These are phyloP conservation scores for Drechslerella stenobrocha DNA, from an alignment of 2,329 filamentous ascomycete genomes.

Conservation along the genomic window DNA sequence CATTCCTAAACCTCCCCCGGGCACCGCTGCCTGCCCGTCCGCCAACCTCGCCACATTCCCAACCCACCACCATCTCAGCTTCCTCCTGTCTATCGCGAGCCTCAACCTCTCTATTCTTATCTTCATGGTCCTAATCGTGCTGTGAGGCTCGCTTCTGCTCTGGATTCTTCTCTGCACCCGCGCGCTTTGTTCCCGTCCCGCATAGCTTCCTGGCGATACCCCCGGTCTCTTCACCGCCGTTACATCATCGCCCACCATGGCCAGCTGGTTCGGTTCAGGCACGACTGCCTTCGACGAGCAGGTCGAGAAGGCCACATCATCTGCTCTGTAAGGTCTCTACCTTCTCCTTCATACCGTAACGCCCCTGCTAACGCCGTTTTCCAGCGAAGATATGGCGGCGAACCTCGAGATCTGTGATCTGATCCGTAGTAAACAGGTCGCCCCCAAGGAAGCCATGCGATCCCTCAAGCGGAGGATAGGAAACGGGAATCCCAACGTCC, in stretches of 20 bases:
- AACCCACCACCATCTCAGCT: slow-evolving; percentile 22
- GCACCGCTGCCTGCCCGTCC: slow-evolving; percentile 17
- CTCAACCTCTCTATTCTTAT: slow-evolving; percentile 12
- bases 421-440: slow-evolving; percentile 95
- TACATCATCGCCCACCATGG: slow-evolving; percentile 63
- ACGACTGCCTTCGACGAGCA: slow-evolving; percentile 94
- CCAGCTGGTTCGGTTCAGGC: slow-evolving; percentile 91
- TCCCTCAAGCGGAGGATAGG: slow-evolving; percentile 90
- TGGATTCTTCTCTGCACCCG: slow-evolving; percentile 3
- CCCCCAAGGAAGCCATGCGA: slow-evolving; percentile 97
- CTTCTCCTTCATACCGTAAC: not conserved
- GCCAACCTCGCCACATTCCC: slow-evolving; percentile 29
- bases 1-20: slow-evolving; percentile 11
- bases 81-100: slow-evolving; percentile 7
- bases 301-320: slow-evolving; percentile 90
- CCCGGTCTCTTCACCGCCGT: slow-evolving; percentile 18
- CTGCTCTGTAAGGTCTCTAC: slow-evolving; percentile 73
- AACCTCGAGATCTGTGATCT: slow-evolving; percentile 98
- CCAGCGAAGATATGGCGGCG: slow-evolving; percentile 89
- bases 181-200: slow-evolving; percentile 10
- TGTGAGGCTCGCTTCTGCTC: not conserved
- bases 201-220: slow-evolving; percentile 18
- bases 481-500: slow-evolving; percentile 96
- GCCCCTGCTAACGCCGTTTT: slow-evolving; percentile 19
- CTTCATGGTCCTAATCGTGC: slow-evolving; percentile 6